These are phyloP conservation scores for Bacidia rubella DNA, from an alignment of 495 filamentous ascomycete genomes.

Conservation along the genomic window DNA sequence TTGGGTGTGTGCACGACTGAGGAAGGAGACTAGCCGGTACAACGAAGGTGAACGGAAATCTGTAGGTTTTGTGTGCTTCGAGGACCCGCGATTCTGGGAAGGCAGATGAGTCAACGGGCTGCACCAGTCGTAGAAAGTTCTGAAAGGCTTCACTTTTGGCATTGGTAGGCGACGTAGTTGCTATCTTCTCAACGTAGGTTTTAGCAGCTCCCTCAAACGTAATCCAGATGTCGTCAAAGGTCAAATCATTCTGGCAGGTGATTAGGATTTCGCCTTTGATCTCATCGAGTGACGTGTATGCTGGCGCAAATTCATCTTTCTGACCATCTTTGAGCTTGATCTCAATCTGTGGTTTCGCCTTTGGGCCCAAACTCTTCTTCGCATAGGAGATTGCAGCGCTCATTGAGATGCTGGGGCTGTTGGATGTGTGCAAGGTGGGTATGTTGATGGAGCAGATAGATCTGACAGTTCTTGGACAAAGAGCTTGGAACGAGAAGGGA, in stretches of 20 bases:
- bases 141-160: conserved; percentile 40
- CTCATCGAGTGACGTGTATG: conserved; percentile 46
- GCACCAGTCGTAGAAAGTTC: conserved; percentile 65
- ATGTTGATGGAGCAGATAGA: too few relatives aligned
- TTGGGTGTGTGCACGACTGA: conserved; percentile 45
- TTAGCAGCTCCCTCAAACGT: conserved; percentile 57
- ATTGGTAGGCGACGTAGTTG: conserved; percentile 30
- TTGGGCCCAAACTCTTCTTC: conserved; percentile 9
- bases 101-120: conserved; percentile 55
- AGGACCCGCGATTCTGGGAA: conserved; percentile 61
- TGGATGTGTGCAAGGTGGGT: neutral
- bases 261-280: conserved; percentile 47
- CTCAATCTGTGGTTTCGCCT: conserved; percentile 20
- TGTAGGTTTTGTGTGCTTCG: conserved; percentile 51
- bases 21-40: conserved; percentile 61
- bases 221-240: conserved; percentile 73
- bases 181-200: conserved; percentile 38
- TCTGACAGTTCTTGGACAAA: neutral
- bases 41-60: conserved; percentile 76
- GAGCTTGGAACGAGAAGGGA: neutral
- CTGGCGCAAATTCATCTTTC: conserved; percentile 27
- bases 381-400: conserved; percentile 3
- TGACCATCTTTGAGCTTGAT: conserved; percentile 24
- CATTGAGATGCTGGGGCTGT: conserved; percentile 3
- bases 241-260: conserved; percentile 47